These are phyloP conservation scores for Athelia sp. DNA, from an alignment of 1,284 basidiomycete species.

Conservation along the genomic window DNA sequence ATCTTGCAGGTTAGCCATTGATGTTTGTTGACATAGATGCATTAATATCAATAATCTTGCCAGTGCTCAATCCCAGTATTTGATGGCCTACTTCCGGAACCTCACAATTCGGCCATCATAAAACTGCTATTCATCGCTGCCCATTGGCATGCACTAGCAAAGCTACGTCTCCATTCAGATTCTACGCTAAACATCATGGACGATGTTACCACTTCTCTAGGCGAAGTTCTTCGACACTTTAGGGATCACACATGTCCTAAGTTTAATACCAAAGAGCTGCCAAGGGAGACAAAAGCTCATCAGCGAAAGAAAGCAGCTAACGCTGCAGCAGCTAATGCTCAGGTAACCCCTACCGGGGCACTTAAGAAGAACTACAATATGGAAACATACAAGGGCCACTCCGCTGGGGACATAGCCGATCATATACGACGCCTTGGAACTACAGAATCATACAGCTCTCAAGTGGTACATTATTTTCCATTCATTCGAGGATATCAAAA, in stretches of 20 bases:
- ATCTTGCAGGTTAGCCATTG: slow-evolving; percentile 23
- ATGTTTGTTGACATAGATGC: background rate
- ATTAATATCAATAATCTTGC: background rate
- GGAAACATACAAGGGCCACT: slow-evolving; percentile 28
- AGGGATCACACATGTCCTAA: slow-evolving; percentile 11
- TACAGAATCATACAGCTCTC: slow-evolving; percentile 25
- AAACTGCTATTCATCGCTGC: slow-evolving; percentile 21
- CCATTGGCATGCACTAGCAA: slow-evolving; percentile 31
- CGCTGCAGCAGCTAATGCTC: background rate
- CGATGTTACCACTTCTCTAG: slow-evolving; percentile 16
- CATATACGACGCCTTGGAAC: slow-evolving; percentile 26
- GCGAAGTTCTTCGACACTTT: slow-evolving; percentile 20
- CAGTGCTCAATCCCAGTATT: slow-evolving; percentile 33
- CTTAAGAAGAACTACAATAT: slow-evolving; percentile 18
- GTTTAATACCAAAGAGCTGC: slow-evolving; percentile 23
- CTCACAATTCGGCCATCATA: slow-evolving; percentile 20
- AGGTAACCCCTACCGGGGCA: background rate
- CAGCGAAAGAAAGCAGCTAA: slow-evolving; percentile 8
- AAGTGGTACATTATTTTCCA: slow-evolving; percentile 13
- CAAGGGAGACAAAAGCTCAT: slow-evolving; percentile 19
- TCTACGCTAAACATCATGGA: slow-evolving; percentile 18
- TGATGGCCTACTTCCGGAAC: slow-evolving; percentile 26
- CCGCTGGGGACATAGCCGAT: slow-evolving; percentile 25
- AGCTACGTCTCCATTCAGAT: slow-evolving; percentile 29
- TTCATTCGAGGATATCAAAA: background rate